Conservation (phyloP, 306 rosid species). For the Cyamopsis tetragonoloba region DNA sequence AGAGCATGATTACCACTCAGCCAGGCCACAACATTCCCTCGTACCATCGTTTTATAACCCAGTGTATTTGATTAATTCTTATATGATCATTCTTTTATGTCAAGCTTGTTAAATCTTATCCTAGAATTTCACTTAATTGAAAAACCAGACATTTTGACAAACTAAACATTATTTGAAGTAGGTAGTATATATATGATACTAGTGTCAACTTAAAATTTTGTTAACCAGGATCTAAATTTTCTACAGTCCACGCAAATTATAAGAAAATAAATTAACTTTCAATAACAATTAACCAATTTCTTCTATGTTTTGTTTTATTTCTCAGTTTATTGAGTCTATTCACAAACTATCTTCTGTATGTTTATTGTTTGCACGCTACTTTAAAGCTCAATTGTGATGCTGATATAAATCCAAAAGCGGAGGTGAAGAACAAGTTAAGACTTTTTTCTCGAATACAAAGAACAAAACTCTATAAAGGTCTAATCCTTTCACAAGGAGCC, state of each 20-base stretch:
- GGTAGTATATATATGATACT: background rate
- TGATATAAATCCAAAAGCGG: too few relatives aligned
- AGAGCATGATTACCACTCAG: too few relatives aligned
- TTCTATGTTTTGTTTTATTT: background rate
- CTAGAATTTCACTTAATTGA: too few relatives aligned
- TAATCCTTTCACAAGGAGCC: too few relatives aligned
- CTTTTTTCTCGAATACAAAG: too few relatives aligned
- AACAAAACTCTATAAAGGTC: too few relatives aligned
- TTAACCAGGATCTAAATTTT: background rate
- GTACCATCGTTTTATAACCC: too few relatives aligned
- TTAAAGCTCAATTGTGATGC: background rate
- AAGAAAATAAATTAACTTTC: background rate
- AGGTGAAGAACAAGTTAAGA: too few relatives aligned
- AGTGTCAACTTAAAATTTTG: background rate
- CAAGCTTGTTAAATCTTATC: too few relatives aligned
- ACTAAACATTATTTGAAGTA: background rate
- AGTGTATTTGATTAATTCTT: too few relatives aligned
- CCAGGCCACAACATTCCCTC: too few relatives aligned
- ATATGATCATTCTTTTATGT: too few relatives aligned
- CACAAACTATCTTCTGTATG: background rate
- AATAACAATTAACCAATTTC: background rate
- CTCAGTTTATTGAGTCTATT: background rate
- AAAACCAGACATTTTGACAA: background rate
- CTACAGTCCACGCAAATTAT: background rate
- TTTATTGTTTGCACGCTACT: background rate